Percentiles rank a stretch among this genome's conserved stretches.
These are phyloP conservation scores for Boletus holoroseus DNA, from an alignment of 1,284 basidiomycete species.

Conservation along the genomic window DNA sequence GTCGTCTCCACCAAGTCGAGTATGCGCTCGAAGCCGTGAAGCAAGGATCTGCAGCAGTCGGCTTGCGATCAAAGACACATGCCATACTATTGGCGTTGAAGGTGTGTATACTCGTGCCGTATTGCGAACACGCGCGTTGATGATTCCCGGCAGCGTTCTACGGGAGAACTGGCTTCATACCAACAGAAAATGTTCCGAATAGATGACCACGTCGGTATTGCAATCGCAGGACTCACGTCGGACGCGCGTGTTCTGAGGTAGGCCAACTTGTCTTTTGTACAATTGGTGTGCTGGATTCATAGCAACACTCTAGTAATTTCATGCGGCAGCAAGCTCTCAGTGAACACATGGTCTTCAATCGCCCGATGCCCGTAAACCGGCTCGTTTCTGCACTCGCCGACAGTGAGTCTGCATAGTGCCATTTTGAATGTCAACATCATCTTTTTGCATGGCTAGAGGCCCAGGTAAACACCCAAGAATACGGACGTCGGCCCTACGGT, in stretches of 20 bases:
- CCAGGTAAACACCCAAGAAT: constrained; percentile 98
- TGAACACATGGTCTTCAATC: constrained; percentile 90
- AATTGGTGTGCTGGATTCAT: neutral
- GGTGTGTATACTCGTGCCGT: constrained; percentile 39
- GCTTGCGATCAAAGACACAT: constrained; percentile 92
- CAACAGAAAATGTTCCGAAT: constrained; percentile 99
- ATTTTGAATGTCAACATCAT: constrained; percentile 1
- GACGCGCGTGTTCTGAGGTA: constrained; percentile 97
- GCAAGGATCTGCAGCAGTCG: constrained; percentile 97
- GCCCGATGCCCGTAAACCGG: constrained; percentile 90
- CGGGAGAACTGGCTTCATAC: constrained; percentile 95
- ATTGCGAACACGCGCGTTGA: constrained; percentile 1
- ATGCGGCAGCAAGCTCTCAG: constrained; percentile 99
- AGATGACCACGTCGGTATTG: constrained; percentile 98
- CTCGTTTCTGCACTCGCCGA: constrained; percentile 93
- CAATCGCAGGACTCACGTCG: constrained; percentile 95
- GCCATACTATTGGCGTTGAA: constrained; percentile 91
- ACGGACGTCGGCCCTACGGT: constrained; percentile 95
- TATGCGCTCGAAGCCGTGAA: constrained; percentile 99
- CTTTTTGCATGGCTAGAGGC: constrained; percentile 60
- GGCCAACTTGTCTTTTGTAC: constrained; percentile 5
- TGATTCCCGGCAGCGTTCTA: constrained; percentile 73
- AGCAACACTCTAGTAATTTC: constrained; percentile 68
- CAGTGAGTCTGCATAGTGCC: constrained; percentile 51
- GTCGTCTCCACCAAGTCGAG: constrained; percentile 92